Base-by-base conservation (phyloP, 345 rosid species). In the Euphorbia lathyris region DNA sequence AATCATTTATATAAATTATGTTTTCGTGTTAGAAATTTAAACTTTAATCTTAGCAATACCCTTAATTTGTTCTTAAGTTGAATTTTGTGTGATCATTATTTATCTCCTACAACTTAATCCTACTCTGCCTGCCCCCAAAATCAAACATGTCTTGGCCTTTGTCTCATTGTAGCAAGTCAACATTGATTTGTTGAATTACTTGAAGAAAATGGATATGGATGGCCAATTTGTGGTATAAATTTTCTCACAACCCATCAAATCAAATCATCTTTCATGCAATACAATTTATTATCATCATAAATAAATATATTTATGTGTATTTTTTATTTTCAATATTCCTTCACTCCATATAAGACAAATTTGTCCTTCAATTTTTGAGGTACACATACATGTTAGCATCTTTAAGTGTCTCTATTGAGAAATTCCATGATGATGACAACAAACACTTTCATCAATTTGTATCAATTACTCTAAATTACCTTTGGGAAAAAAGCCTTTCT, bases 121-220 rank as follows among this genome's bases (percentile, higher is more conserved):
- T 55, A 51, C 58, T 22, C 5, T 53, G 53, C 66, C n/a, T n/a
- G n/a, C n/a, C n/a, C 58, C 47, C 11, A 47, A 57, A 19, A 48
- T 50, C 63, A 45, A 42, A 17, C 66, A 60, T 43, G 9, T 13
- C 47, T 53, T 25, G 16, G 7, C 50, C 36, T 20, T 20, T 57
- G 26, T 50, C 61, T 40, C 3, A 14, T 29, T 58, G 4, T 19
- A 26, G 22, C 48, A 22, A n/a, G 52, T 73, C 73, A 36, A 65
- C 14, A 47, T 26, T 72, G 17, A 19, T 17, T 34, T 40, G 36
- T 20, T 11, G 60, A 71, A 19, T 62, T 71, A n/a, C 67, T 63
- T 22, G n/a, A 58, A 11, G n/a, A n/a, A 65, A 22, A 58, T 27
- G 16, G 42, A 61, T 22, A 19, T 60, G 3, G 29, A 30, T 30